Base-by-base conservation (phyloP, 495 filamentous ascomycete genomes). In the Wilcoxina mikolae region DNA sequence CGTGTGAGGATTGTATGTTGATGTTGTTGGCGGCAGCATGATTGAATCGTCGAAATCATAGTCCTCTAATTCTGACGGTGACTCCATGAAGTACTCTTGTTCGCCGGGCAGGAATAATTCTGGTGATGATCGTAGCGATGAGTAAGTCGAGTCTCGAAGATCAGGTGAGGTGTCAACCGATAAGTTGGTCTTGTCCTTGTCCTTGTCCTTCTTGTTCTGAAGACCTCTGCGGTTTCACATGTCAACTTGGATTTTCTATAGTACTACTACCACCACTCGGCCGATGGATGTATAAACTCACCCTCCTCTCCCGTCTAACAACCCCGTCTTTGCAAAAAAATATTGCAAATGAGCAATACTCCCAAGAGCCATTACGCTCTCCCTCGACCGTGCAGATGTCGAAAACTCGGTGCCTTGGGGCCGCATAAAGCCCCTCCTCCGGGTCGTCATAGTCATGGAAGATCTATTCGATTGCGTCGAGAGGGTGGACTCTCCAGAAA, bases 311-410 rank as follows among this genome's bases (percentile, higher is more conserved):
- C 90, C 88, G 62, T 98, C 91, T 45, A 98, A 68, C 49, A 98
- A 68, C 2, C 91, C 91, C 2, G 91, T 98, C 48, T 93, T 76
- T 33, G 91, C 90, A 67, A 98, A 98, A 67, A 96, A 98, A 68
- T 98, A 95, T 64, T 98, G 91, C 60, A 98, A 71, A 70, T 98
- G 91, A 44, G 89, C 87, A 61, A 98, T 98, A 65, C 88, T 95
- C 23, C 91, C 91, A 57, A 98, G 70, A 65, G 85, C 94, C 76
- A 95, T 80, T 53, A 98, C 91, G 61, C 87, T 95, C 58, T 96
- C 88, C 55, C 91, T 74, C 42, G 85, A 83, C 58, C 78, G 79
- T 49, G 91, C 91, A 29, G 91, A 96, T 26, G 82, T 82, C 10
- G 91, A 84, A 67, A 98, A 98, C 60, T 86, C 78, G 29, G 84